Evolutionary conservation across 2,329 filamentous ascomycete species (phyloP).

Genomic region (Colletotrichum neosansevieriae): DNA sequence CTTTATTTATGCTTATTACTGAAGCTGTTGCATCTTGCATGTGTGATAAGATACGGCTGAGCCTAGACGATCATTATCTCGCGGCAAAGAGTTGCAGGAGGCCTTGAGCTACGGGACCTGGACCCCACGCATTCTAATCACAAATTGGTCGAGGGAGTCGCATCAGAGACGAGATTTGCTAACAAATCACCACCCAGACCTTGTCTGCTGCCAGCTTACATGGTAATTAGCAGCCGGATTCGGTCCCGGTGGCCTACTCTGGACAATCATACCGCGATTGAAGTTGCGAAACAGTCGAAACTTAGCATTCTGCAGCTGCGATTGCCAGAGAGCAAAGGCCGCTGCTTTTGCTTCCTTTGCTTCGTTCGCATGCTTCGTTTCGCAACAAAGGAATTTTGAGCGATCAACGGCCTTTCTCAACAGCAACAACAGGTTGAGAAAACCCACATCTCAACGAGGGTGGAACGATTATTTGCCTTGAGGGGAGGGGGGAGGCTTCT

Average conservation of each 20-base stretch:
- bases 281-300: too few species aligned
- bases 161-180: background rate
- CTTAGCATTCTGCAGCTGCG: too few species aligned
- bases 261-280: too few species aligned
- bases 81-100: background rate
- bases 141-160: too few species aligned
- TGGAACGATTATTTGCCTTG: slow-evolving; percentile 27
- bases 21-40: too few species aligned
- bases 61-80: background rate
- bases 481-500: background rate
- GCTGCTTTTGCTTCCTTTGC: background rate
- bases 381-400: background rate
- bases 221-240: too few species aligned
- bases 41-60: too few species aligned
- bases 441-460: slow-evolving; percentile 29
- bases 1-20: too few species aligned
- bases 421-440: slow-evolving; percentile 29
- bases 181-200: background rate
- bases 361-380: too few species aligned
- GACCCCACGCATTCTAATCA: too few species aligned
- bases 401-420: slow-evolving; percentile 11
- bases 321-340: background rate
- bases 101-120: too few species aligned
- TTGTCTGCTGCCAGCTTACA: background rate
- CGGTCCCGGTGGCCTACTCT: too few species aligned